Evolutionary conservation across 352 stramenopile genomes (phyloP), one percentile per base, ranked within the genome.

Genomic region (Pythium plurisporium): DNA sequence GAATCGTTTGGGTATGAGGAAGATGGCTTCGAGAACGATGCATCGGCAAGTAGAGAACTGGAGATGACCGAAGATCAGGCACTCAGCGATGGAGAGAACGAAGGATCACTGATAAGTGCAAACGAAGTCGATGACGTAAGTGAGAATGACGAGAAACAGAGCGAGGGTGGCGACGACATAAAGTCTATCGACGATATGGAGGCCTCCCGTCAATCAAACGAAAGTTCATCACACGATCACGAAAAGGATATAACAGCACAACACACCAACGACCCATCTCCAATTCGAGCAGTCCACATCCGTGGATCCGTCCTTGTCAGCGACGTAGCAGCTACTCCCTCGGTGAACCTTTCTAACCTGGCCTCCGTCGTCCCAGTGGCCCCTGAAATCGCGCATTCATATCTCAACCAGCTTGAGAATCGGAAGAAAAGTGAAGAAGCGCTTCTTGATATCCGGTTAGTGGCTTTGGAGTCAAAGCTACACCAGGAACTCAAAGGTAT

Each of bases 401-500:
- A 79, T 43, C 31, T 78, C 27, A 17, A 30, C 17, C 73, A 87
- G 17, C 56, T 89, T 5, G 65, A 89, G 26, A 65, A 70, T 19
- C 74, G 79, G 7, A 75, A 74, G 27, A 48, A 70, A 47, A 80
- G 76, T 15, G 79, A 89, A 45, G 62, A 73, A 40, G 79, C 74
- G 4, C 43, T 89, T 26, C 62, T 89, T 8, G 26, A 67, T 15
- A 51, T 87, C 40, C 76, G 76, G 0, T 37, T 87, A 3, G 62
- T 63, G 58, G 70, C 73, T 5, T 50, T 86, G 3, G 65, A 84
- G 19, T 46, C 57, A 6, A 74, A 79, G 30, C 65, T 79, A 15
- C 40, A 65, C 3, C 50, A 69, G 8, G 70, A 87, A 29, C 26
- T 72, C 5, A 23, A 56, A 5, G 14, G 49, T 7, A 37, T 89